These are phyloP conservation scores for Grosmannia clavigera DNA, from an alignment of 2,329 filamentous ascomycete species.

Conservation along the genomic window DNA sequence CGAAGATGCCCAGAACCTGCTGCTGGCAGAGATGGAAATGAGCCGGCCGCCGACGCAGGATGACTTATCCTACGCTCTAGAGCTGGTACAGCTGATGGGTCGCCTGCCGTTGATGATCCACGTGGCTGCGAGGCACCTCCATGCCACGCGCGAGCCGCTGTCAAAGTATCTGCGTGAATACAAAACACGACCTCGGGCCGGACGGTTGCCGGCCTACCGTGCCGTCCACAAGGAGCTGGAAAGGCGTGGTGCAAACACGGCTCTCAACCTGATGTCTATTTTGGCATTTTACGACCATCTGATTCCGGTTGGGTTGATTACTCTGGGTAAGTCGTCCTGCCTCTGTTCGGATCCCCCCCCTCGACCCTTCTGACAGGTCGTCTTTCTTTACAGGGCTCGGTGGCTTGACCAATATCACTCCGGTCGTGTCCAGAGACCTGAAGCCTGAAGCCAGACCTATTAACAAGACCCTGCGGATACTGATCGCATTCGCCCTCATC, in stretches of 20 bases:
- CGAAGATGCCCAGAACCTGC: slow-evolving; percentile 44
- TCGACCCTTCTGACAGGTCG: background rate
- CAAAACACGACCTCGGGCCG: slow-evolving; percentile 40
- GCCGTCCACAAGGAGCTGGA: slow-evolving; percentile 37
- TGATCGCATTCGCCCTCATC: slow-evolving; percentile 40
- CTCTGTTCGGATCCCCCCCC: background rate
- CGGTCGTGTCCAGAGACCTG: slow-evolving; percentile 30
- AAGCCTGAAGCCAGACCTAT: slow-evolving; percentile 23
- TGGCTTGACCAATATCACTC: slow-evolving; percentile 31
- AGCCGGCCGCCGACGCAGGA: slow-evolving; percentile 38
- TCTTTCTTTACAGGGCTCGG: slow-evolving; percentile 24
- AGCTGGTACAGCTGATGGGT: slow-evolving; percentile 51
- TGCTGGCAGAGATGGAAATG: slow-evolving; percentile 51
- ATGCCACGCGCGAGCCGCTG: slow-evolving; percentile 47
- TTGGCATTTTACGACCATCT: slow-evolving; percentile 53
- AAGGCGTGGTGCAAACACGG: slow-evolving; percentile 33
- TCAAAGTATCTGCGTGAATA: slow-evolving; percentile 48
- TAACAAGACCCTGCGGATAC: slow-evolving; percentile 35
- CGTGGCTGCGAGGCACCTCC: slow-evolving; percentile 49
- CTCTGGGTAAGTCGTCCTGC: slow-evolving; percentile 31
- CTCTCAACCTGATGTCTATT: slow-evolving; percentile 52
- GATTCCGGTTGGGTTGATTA: slow-evolving; percentile 53
- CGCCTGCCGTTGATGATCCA: slow-evolving; percentile 57
- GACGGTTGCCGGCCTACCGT: slow-evolving; percentile 32
- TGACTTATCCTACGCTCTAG: slow-evolving; percentile 43